Evolutionary conservation across 768 basidiomycete species (phyloP).

Genomic region (Mycena indigotica): DNA sequence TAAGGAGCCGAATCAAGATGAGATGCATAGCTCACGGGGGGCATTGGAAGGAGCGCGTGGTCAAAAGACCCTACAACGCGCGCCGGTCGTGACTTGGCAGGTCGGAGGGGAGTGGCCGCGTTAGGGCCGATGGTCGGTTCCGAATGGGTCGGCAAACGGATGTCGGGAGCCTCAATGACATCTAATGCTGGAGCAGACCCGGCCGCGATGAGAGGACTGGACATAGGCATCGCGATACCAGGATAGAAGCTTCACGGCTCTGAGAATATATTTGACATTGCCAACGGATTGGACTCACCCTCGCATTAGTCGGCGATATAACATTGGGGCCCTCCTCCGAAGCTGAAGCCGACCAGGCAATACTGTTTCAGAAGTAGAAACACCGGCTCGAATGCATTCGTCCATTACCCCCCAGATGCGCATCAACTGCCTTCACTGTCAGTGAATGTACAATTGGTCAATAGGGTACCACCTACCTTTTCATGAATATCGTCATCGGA

Average conservation of each 20-base stretch:
- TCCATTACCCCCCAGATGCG: conserved; percentile 94
- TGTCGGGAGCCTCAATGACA: conserved; percentile 24
- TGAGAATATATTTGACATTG: conserved; percentile 3
- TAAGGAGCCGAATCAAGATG: conserved; percentile 2
- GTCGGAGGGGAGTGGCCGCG: conserved; percentile 15
- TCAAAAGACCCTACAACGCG: conserved; percentile 76
- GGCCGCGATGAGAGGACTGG: conserved; percentile 32
- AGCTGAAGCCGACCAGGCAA: conserved; percentile 86
- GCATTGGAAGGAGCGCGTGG: conserved; percentile 79
- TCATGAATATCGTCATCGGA: conserved; percentile 72
- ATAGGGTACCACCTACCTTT: conserved; percentile 50
- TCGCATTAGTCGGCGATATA: conserved; percentile 90
- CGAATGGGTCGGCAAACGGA: conserved; percentile 14
- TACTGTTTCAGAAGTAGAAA: conserved; percentile 74
- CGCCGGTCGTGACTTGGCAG: conserved; percentile 30
- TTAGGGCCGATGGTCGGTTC: conserved; percentile 21
- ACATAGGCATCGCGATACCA: conserved; percentile 39
- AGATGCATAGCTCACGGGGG: conserved; percentile 58
- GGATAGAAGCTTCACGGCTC: conserved; percentile 61
- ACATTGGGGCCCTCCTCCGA: conserved; percentile 80
- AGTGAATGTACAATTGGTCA: not conserved
- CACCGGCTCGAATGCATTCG: conserved; percentile 83
- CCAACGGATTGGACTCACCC: conserved; percentile 50
- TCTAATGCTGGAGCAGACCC: conserved; percentile 26
- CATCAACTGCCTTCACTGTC: conserved; percentile 47